Evolutionary conservation across 192 early-diverging fungal species (phyloP).

Genomic region (Paraglomus occultum): DNA sequence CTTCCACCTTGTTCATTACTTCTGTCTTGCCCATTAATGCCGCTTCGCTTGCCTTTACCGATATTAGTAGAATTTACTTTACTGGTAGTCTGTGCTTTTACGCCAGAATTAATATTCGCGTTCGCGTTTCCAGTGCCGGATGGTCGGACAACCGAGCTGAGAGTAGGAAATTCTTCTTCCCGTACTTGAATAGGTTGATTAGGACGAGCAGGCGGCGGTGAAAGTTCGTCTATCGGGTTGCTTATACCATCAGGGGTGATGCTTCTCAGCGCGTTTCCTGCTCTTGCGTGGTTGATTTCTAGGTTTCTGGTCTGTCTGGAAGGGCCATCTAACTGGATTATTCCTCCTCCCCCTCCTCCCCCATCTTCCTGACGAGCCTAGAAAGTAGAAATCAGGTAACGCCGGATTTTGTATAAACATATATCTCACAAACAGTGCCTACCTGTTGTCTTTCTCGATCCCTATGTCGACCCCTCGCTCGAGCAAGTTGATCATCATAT

Average conservation of each 20-base stretch:
- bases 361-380: constrained; percentile 29
- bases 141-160: not conserved
- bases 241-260: not conserved
- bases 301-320: constrained; percentile 5
- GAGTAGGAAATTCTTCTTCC: constrained; percentile 22
- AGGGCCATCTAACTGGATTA: not conserved
- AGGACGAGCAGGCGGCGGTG: not conserved
- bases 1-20: too few relatives aligned
- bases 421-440: not conserved
- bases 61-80: too few relatives aligned
- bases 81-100: too few relatives aligned
- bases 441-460: constrained; percentile 17
- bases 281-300: not conserved
- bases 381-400: not conserved
- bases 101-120: too few relatives aligned
- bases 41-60: too few relatives aligned
- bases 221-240: not conserved
- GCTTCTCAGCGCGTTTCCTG: constrained; percentile 17
- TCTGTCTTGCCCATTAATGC: too few relatives aligned
- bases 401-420: not conserved
- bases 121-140: too few relatives aligned
- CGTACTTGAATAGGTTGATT: not conserved
- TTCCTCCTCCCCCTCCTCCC: not conserved
- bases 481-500: constrained; percentile 21
- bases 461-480: constrained; percentile 19